These are phyloP conservation scores for Candida chilensis DNA, from an alignment of 805 yeast genomes.

Conservation along the genomic window DNA sequence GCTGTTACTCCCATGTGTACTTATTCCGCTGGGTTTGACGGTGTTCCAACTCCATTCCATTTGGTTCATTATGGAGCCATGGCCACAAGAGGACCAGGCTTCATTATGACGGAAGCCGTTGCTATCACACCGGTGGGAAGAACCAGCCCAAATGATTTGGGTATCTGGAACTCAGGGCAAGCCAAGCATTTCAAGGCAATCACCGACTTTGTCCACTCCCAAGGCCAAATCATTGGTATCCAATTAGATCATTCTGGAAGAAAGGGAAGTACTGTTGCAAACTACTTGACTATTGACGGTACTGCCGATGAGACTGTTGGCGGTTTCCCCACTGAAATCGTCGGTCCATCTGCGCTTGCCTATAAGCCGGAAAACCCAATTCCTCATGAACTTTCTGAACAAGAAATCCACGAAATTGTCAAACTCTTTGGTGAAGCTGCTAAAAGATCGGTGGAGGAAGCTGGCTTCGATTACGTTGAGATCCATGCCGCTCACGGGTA, in stretches of 20 bases:
- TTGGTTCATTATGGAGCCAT: conserved; percentile 17
- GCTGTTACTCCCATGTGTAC: conserved; percentile 23
- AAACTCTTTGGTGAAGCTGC: conserved; percentile 36
- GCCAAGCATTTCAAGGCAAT: conserved; percentile 13
- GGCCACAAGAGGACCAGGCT: conserved; percentile 16
- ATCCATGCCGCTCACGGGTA: conserved; percentile 63
- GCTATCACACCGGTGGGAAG: neutral
- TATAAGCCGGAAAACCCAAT: too few relatives aligned
- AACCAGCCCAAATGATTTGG: conserved; percentile 6
- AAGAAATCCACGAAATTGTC: conserved; percentile 30
- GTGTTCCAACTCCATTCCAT: conserved; percentile 16
- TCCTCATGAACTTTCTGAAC: conserved; percentile 31
- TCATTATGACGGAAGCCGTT: conserved; percentile 5
- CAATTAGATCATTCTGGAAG: conserved; percentile 22
- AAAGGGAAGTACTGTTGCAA: conserved; percentile 7
- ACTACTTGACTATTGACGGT: neutral
- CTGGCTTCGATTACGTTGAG: conserved; percentile 58
- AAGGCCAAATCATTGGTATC: conserved; percentile 13
- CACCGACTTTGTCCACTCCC: conserved; percentile 18
- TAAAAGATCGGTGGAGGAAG: conserved; percentile 33
- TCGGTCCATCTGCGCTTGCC: conserved; percentile 21
- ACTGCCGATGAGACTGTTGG: conserved; percentile 8
- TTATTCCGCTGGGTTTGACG: conserved; percentile 13
- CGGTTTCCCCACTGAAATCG: conserved; percentile 15
- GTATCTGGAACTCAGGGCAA: conserved; percentile 15